Evolutionary conservation across 305 asterid species (phyloP).

Genomic region (Fraxinus baroniana): DNA sequence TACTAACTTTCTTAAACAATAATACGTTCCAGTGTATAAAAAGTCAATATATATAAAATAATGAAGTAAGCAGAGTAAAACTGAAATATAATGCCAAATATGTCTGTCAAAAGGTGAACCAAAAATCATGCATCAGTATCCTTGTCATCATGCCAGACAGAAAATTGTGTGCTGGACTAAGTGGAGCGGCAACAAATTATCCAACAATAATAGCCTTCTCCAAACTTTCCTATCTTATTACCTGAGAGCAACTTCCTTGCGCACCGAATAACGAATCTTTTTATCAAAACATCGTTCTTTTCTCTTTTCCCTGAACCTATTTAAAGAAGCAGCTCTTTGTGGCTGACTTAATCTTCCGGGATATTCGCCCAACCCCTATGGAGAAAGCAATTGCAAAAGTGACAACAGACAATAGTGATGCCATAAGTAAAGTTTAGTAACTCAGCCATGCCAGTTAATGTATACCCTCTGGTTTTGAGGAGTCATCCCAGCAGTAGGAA

Average conservation of each 20-base stretch:
- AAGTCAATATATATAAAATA: neutral
- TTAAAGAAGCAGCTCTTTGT: constrained; percentile 88
- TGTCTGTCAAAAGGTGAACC: neutral
- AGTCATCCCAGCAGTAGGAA: constrained; percentile 63
- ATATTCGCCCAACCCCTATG: constrained; percentile 58
- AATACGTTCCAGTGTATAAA: neutral
- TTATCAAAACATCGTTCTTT: constrained; percentile 94
- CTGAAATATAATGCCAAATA: constrained; percentile 6
- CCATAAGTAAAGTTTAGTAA: neutral
- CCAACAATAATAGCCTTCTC: neutral
- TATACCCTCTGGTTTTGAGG: constrained; percentile 73
- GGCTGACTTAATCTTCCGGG: constrained; percentile 85
- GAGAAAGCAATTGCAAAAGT: constrained; percentile 23
- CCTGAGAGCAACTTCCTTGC: constrained; percentile 99
- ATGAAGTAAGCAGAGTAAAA: neutral
- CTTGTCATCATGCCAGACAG: neutral
- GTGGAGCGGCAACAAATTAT: neutral
- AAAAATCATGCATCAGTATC: neutral
- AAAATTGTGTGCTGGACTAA: neutral
- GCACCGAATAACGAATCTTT: constrained; percentile 88
- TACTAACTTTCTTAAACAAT: neutral
- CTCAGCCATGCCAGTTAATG: neutral
- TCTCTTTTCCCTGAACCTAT: constrained; percentile 89
- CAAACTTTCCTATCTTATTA: constrained; percentile 27
- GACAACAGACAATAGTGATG: constrained; percentile 18